Base-by-base conservation (phyloP, 805 yeast genomes). In the Suhomyces pyralidae region DNA sequence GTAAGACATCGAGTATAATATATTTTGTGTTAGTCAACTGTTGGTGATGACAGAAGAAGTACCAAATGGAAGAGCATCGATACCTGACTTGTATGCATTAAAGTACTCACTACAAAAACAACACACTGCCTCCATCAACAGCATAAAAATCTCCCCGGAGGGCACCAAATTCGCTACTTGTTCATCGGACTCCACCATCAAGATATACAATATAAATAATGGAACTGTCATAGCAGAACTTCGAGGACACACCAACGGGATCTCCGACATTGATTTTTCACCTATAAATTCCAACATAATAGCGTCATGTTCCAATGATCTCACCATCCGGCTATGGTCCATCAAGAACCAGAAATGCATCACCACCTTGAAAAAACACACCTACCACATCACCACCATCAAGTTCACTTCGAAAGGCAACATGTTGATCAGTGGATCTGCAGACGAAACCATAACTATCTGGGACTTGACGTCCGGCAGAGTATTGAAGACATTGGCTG, bases 221-320 rank as follows among this genome's bases (percentile, higher is more conserved):
- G 80, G 79, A 2, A 54, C 60, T 6, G 59, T 73, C 25, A 53
- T 67, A 8, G 58, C 73, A 25, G 64, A 72, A 12, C 59, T 80
- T 40, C 52, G 55, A 8, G 92, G 91, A 1, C 96, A 93, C 64
- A 66, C 81, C 1, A 76, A 69, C 25, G 94, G 96, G 1, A 75
- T 93, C 2, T 86, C 92, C 12, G 91, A 86, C 55, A 60, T 94
- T 0, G 80, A 82, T 36, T 93, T 91, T 83, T 82, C 92, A 1
- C 92, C 93, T 2, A 65, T 72, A 40, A 85, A 88, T 64, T 79
- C 87, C 10, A 73, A 76, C 49, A 81, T 86, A 48, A 55, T 93
- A 6, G 97, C 96, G 1, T 82, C 96, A 0, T 94, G 87, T 1
- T 86, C 96, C 0, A 97, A 93, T 65, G 99, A 93, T 67, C 75